Conservation (phyloP, 176 grass and related monocot genomes). For the Triticum dicoccoides region DNA sequence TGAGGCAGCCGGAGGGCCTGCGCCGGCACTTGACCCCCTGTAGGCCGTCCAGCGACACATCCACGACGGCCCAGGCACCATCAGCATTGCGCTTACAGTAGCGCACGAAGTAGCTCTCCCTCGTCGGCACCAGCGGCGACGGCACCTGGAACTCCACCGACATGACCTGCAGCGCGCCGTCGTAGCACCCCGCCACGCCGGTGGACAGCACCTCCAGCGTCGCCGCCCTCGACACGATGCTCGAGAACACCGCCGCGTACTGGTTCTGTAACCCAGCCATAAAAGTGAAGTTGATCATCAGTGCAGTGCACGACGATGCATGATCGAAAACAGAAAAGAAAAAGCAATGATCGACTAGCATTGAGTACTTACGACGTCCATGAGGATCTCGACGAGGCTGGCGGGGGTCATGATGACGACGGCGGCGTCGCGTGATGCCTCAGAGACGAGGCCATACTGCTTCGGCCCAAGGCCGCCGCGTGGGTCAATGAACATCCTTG, state of each 20-base stretch:
- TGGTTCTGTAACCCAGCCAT: constrained; percentile 49
- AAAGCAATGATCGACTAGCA: no score
- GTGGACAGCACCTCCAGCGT: constrained; percentile 88
- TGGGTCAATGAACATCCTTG: constrained; percentile 47
- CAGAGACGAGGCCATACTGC: constrained; percentile 74
- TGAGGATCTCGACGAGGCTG: constrained; percentile 95
- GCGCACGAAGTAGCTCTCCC: constrained; percentile 86
- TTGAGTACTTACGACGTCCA: constrained; percentile 73
- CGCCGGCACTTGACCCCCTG: constrained; percentile 58
- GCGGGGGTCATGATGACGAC: constrained; percentile 95
- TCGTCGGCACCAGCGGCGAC: constrained; percentile 80
- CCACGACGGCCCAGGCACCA: constrained; percentile 86
- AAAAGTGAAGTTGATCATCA: neutral
- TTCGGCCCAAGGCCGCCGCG: constrained; percentile 47
- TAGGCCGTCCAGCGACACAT: constrained; percentile 87
- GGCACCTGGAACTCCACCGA: constrained; percentile 98
- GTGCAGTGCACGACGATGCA: neutral
- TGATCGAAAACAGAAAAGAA: neutral
- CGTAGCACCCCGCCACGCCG: constrained; percentile 84
- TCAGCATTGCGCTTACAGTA: constrained; percentile 95
- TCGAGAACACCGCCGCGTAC: constrained; percentile 76
- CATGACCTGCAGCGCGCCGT: constrained; percentile 98
- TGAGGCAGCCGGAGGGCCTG: constrained; percentile 84
- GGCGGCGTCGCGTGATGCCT: constrained; percentile 70
- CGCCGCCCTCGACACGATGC: constrained; percentile 74